Evolutionary conservation across 768 basidiomycete species (phyloP).

Genomic region (Tricholoma saponaceum): DNA sequence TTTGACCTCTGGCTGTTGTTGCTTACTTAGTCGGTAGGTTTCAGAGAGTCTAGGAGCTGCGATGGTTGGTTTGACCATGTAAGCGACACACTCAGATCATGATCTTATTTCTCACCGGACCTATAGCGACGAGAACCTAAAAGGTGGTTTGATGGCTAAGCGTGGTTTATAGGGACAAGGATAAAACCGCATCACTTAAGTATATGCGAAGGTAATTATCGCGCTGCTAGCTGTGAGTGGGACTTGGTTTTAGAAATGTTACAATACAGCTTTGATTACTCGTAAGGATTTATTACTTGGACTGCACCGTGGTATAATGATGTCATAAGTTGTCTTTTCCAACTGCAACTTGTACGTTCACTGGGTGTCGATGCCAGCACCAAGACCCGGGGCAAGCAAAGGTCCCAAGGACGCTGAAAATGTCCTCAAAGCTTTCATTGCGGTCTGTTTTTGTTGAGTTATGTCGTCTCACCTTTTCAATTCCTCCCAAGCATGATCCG

Average conservation of each 20-base stretch:
- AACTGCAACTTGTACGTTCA: background rate
- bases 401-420: slow-evolving; percentile 3
- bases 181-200: background rate
- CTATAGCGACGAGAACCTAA: slow-evolving; percentile 56
- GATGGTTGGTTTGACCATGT: slow-evolving; percentile 96
- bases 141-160: slow-evolving; percentile 65
- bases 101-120: slow-evolving; percentile 2
- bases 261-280: background rate
- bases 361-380: background rate
- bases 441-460: slow-evolving; percentile 3
- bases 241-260: too few species aligned
- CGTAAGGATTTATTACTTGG: background rate
- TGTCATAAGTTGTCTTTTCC: slow-evolving; percentile 7
- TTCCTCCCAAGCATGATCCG: slow-evolving; percentile 37
- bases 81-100: slow-evolving; percentile 20
- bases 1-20: background rate
- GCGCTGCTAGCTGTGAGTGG: background rate
- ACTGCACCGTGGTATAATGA: slow-evolving; percentile 1
- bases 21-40: slow-evolving; percentile 35
- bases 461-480: background rate
- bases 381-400: too few species aligned
- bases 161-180: slow-evolving; percentile 52
- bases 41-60: slow-evolving; percentile 83
- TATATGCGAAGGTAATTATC: background rate
- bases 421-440: slow-evolving; percentile 13